Evolutionary conservation across 495 filamentous ascomycete species (phyloP).

Genomic region (Penicillium dipodomyicola): DNA sequence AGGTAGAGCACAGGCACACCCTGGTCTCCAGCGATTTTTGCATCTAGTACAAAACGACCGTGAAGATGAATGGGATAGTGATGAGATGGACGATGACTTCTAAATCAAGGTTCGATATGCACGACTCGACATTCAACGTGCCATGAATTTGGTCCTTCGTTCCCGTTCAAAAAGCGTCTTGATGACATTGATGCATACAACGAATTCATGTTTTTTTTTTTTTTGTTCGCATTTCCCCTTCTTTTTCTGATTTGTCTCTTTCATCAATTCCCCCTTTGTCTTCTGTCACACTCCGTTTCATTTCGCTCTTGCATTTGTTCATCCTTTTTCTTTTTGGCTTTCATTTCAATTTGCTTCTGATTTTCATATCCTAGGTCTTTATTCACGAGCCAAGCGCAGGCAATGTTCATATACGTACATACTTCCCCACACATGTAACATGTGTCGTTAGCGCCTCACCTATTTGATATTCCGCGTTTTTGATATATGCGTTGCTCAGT

Average conservation of each 20-base stretch:
- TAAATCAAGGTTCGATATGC: constrained; percentile 12
- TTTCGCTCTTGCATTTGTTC: background rate
- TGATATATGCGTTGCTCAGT: background rate
- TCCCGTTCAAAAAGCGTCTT: constrained; percentile 3
- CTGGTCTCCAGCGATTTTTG: constrained; percentile 53
- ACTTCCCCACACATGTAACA: background rate
- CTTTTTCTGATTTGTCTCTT: background rate
- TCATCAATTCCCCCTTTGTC: background rate
- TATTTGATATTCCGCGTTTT: background rate
- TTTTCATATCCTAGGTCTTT: background rate
- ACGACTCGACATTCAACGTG: background rate
- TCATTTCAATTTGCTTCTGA: background rate
- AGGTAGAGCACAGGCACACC: constrained; percentile 11
- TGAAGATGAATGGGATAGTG: constrained; percentile 65
- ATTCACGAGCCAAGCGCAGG: background rate
- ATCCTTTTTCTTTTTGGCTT: background rate
- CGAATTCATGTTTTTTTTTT: background rate
- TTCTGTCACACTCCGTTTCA: background rate
- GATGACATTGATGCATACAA: constrained; percentile 5
- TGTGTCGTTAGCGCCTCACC: background rate
- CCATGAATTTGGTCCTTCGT: background rate
- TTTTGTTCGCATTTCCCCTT: background rate
- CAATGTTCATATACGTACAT: background rate
- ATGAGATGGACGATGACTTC: constrained; percentile 53
- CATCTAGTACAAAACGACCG: constrained; percentile 55